Evolutionary conservation across 208 protist genomes (phyloP).

Genomic region (Porcisia hertigi): DNA sequence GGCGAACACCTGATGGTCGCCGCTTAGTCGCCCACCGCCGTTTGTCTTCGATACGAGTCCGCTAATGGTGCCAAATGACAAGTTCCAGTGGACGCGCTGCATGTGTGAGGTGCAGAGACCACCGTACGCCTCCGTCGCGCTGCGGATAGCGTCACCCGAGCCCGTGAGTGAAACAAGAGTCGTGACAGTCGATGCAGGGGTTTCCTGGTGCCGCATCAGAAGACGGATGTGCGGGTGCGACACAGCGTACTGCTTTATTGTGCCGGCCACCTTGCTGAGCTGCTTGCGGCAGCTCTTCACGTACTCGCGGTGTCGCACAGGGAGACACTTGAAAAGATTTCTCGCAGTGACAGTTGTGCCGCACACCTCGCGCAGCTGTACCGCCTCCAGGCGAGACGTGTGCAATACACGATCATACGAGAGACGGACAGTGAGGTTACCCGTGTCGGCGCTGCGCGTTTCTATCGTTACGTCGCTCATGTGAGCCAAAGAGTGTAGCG

Average conservation of each 20-base stretch:
- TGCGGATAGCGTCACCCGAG: conserved; percentile 58
- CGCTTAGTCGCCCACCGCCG: conserved; percentile 48
- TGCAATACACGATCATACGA: conserved; percentile 47
- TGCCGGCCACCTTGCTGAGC: conserved; percentile 45
- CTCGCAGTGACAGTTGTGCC: conserved; percentile 85
- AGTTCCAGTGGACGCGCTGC: conserved; percentile 57
- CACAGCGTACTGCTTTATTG: conserved; percentile 87
- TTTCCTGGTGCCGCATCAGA: conserved; percentile 63
- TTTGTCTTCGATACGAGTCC: conserved; percentile 71
- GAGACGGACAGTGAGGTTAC: conserved; percentile 37
- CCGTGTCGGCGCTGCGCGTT: conserved; percentile 52
- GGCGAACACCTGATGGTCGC: conserved; percentile 76
- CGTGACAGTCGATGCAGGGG: conserved; percentile 34
- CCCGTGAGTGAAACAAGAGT: conserved; percentile 79
- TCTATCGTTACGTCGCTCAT: conserved; percentile 76
- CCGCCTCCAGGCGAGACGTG: conserved; percentile 18
- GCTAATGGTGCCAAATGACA: conserved; percentile 52
- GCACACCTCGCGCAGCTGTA: conserved; percentile 20
- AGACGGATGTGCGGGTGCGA: conserved; percentile 78
- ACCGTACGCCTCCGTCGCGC: conserved; percentile 81
- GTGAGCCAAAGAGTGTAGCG: conserved; percentile 93
- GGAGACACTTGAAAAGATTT: conserved; percentile 85
- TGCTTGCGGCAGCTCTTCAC: conserved; percentile 75
- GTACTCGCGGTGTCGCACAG: conserved; percentile 91
- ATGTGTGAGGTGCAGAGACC: conserved; percentile 62